A percentile compares a stretch with the other conserved stretches of the same genome.
Conservation (phyloP, 2,329 filamentous ascomycete species). For the Penicillium oxalicum region DNA sequence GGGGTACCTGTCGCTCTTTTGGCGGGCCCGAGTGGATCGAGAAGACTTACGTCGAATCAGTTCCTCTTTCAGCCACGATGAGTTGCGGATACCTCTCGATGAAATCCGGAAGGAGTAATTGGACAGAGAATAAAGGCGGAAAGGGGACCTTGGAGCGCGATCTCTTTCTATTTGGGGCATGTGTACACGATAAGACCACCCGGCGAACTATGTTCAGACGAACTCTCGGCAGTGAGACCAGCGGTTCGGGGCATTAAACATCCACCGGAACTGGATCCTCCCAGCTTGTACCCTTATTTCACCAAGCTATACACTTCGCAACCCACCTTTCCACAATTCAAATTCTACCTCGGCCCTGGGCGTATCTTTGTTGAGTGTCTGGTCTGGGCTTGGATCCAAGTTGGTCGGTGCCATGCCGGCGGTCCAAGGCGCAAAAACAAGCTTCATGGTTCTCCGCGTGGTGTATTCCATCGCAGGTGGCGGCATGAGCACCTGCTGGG, state of each 20-base stretch:
- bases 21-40: not conserved
- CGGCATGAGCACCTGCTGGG: slow-evolving; percentile 3
- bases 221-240: no score
- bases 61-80: not conserved
- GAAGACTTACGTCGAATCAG: not conserved
- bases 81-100: not conserved
- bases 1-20: not conserved
- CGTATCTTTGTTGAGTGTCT: not conserved
- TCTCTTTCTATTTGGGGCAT: no score
- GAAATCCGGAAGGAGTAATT: no score
- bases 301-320: slow-evolving; percentile 18
- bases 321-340: slow-evolving; percentile 65
- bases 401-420: slow-evolving; percentile 45
- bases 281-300: no score
- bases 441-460: slow-evolving; percentile 71
- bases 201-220: no score
- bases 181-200: no score
- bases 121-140: no score
- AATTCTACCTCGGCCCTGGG: slow-evolving; percentile 53
- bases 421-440: slow-evolving; percentile 82
- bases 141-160: no score
- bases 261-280: no score
- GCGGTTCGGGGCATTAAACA: no score
- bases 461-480: slow-evolving; percentile 5
- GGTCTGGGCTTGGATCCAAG: slow-evolving; percentile 38